Evolutionary conservation across 148 eudicot species (phyloP).

Genomic region (Mesembryanthemum crystallinum): DNA sequence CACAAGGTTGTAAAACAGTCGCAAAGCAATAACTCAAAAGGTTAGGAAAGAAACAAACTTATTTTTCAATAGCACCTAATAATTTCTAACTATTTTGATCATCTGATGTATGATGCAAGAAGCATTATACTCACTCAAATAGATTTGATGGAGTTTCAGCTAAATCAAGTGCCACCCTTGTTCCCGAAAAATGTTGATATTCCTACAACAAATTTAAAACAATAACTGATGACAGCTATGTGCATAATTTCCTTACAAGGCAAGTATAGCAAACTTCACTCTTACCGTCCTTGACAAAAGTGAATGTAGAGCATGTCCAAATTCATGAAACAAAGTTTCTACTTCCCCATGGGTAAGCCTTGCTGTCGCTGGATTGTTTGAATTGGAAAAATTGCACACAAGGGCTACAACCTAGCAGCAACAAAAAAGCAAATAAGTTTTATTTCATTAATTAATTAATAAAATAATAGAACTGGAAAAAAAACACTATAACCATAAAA

Average conservation of each 20-base stretch:
- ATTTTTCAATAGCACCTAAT: not conserved
- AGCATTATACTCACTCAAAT: constrained; percentile 72
- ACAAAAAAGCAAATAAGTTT: not conserved
- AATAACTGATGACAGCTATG: constrained; percentile 3
- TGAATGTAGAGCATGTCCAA: constrained; percentile 99
- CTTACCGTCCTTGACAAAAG: constrained; percentile 91
- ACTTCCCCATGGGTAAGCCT: constrained; percentile 89
- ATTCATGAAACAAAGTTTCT: constrained; percentile 96
- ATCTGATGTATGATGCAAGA: not conserved
- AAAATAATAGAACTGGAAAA: not conserved
- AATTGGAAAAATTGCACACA: constrained; percentile 80
- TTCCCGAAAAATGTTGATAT: constrained; percentile 95
- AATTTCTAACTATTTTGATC: constrained; percentile 2
- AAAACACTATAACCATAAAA: not conserved
- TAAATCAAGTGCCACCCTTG: constrained; percentile 88
- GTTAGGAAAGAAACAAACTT: not conserved
- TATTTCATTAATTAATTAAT: not conserved
- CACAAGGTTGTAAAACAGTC: not conserved
- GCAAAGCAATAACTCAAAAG: not conserved
- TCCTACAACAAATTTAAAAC: constrained; percentile 46
- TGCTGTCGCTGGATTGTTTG: constrained; percentile 38
- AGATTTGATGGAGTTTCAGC: constrained; percentile 98
- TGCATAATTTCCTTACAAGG: constrained; percentile 8
- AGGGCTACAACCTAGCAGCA: constrained; percentile 81
- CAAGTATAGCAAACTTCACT: not conserved